phyloP scores from a whole-genome alignment of 306 rosid genomes.

The Medicago arabica region DNA sequence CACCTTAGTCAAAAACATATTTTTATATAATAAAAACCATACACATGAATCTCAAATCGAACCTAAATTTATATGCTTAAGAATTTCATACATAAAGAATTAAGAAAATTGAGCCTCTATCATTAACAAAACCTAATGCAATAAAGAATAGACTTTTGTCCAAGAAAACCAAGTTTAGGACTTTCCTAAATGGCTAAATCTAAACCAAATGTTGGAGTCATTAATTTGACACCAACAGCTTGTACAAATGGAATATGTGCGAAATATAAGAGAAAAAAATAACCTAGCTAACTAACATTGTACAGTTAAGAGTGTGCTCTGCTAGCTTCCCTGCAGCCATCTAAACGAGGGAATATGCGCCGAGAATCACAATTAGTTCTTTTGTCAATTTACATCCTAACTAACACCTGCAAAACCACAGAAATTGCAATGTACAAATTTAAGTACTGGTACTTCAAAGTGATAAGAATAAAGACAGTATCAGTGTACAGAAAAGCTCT shows the following conservation, averaged over 20 bases:
- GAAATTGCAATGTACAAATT: slow-evolving; percentile 26
- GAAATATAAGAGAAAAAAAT: slow-evolving; percentile 5
- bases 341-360: slow-evolving; percentile 10
- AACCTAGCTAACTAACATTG: slow-evolving; percentile 1
- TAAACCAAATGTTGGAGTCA: slow-evolving; percentile 21
- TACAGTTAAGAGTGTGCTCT: slow-evolving; percentile 26
- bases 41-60: neutral
- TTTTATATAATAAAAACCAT: no score
- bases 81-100: neutral
- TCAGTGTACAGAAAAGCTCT: slow-evolving; percentile 20
- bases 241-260: slow-evolving; percentile 31
- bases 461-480: slow-evolving; percentile 12
- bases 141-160: neutral
- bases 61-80: neutral
- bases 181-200: slow-evolving; percentile 7
- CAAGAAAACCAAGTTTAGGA: slow-evolving; percentile 9
- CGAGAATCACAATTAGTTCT: slow-evolving; percentile 22
- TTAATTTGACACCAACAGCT: slow-evolving; percentile 15
- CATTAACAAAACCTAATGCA: slow-evolving; percentile 2
- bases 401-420: slow-evolving; percentile 36
- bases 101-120: neutral
- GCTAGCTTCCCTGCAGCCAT: slow-evolving; percentile 37
- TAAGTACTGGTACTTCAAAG: slow-evolving; percentile 10
- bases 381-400: slow-evolving; percentile 28
- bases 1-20: no score